Evolutionary conservation across 768 basidiomycete species (phyloP), one percentile per base, ranked within the genome.

Genomic region (Asterophora parasitica): DNA sequence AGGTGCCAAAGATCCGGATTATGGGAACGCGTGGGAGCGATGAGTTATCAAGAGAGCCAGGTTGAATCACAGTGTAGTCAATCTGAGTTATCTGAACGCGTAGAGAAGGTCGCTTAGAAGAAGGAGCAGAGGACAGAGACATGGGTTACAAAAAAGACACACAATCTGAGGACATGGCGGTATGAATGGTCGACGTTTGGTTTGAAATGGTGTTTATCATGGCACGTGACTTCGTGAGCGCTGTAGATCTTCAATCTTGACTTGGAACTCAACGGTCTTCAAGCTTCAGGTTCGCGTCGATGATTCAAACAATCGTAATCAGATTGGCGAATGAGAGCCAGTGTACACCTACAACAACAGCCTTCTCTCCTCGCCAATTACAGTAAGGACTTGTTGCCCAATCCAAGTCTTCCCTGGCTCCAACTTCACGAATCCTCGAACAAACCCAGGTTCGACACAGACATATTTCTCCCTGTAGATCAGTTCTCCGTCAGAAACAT

Each of bases 371-470:
- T 20, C 27, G 2, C 12, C 13, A 9, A 49, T 49, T 26, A 49
- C 49, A 15, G 77, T 77, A 11, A 94, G 53, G 1, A 79, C 73
- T 60, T 95, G 92, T 50, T 81, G 77, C 2, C 90, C 91, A 26
- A 79, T 65, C 89, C 92, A 94, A 19, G 75, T 79, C 58, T 80
- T 68, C 23, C 85, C 85, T 7, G 83, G 70, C 33, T 69, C 73
- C 6, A 92, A 65, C 42, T 65, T 66, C 20, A 78, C 81, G 63
- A 82, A 93, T 9, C 88, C 86, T 36, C 79, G 69, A 3, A 91
- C 92, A 63, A 76, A 75, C 15, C 93, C 93, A 11, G 95, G 94
- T 66, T 98, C 95, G 46, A 96, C 82, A 56, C 95, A 97, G 34
- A 96, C 77, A 61, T 82, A 97, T 31, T 66, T 76, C 50, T 90